Evolutionary conservation across 805 yeast species (phyloP).

Genomic region (Lipomyces lipofer): DNA sequence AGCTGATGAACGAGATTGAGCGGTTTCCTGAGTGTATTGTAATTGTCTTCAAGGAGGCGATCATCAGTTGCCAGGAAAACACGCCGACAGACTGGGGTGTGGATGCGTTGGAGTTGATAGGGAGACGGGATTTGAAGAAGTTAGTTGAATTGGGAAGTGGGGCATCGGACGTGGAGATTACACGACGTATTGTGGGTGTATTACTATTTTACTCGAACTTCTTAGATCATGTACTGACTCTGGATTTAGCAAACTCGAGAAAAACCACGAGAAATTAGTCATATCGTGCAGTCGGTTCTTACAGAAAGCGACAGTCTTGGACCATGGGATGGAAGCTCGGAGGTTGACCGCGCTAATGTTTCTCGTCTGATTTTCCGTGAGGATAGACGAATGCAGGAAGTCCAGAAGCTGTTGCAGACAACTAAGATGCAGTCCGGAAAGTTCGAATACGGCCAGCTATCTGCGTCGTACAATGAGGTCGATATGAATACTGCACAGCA

Average conservation of each 20-base stretch:
- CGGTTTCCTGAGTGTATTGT: conserved; percentile 73
- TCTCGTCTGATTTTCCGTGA: conserved; percentile 70
- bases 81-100: conserved; percentile 52
- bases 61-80: conserved; percentile 49
- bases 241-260: conserved; percentile 12
- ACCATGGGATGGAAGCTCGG: conserved; percentile 72
- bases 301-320: conserved; percentile 46
- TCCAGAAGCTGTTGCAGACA: conserved; percentile 68
- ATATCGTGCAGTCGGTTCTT: conserved; percentile 38
- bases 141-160: conserved; percentile 15
- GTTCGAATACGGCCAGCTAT: conserved; percentile 50
- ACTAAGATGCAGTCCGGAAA: conserved; percentile 57
- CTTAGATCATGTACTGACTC: conserved; percentile 30
- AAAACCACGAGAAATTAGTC: conserved; percentile 45
- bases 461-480: conserved; percentile 54
- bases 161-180: conserved; percentile 2
- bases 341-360: conserved; percentile 65
- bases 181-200: not conserved
- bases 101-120: conserved; percentile 55
- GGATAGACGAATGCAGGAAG: conserved; percentile 79
- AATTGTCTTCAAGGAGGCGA: conserved; percentile 58
- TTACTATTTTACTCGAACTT: conserved; percentile 28
- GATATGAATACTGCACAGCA: conserved; percentile 40
- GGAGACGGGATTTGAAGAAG: conserved; percentile 61
- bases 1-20: conserved; percentile 57